phyloP scores from a whole-genome alignment of 208 protist species.

The Balamuthia mandrillaris region DNA sequence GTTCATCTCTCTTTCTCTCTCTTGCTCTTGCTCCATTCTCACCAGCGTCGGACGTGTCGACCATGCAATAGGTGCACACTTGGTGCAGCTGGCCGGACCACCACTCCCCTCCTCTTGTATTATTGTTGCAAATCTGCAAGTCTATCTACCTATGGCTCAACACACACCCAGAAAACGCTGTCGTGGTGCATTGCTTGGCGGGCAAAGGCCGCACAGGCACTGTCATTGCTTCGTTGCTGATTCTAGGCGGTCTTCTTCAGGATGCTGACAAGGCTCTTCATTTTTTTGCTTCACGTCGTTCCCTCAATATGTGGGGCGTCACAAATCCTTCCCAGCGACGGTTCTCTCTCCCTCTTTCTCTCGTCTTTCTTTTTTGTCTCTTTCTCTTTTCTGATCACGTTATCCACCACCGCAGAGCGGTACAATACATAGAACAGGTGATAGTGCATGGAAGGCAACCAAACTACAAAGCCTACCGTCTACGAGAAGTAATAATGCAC shows the following conservation, averaged over 20 bases:
- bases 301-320: conserved; percentile 30
- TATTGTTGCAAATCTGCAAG: conserved; percentile 46
- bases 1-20: not conserved
- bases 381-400: not conserved
- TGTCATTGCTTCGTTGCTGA: conserved; percentile 46
- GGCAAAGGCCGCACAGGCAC: conserved; percentile 64
- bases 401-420: not conserved
- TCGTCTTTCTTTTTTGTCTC: too few relatives aligned
- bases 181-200: conserved; percentile 51
- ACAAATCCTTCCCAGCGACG: conserved; percentile 39
- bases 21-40: not conserved
- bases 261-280: conserved; percentile 32
- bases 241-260: conserved; percentile 43
- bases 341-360: not conserved
- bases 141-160: conserved; percentile 37
- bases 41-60: not conserved
- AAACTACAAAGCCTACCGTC: not conserved
- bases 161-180: conserved; percentile 46
- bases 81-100: conserved; percentile 51
- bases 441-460: conserved; percentile 8
- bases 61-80: conserved; percentile 2
- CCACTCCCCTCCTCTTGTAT: conserved; percentile 38
- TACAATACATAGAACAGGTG: conserved; percentile 35
- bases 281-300: conserved; percentile 34
- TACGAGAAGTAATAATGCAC: conserved; percentile 42